phyloP scores from a whole-genome alignment of 495 filamentous ascomycete species.

The Neurospora sp. region DNA sequence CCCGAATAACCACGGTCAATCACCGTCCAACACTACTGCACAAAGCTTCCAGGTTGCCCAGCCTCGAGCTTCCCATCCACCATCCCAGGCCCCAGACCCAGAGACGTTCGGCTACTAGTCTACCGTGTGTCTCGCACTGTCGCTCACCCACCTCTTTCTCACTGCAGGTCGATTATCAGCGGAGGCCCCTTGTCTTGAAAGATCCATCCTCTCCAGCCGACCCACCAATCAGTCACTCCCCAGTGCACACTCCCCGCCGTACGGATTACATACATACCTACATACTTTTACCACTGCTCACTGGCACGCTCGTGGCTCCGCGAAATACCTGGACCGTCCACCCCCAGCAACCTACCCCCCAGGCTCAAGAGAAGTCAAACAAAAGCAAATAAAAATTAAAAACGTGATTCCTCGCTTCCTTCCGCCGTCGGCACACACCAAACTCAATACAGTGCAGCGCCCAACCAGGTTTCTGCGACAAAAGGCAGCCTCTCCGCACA shows the following conservation, averaged over 20 bases:
- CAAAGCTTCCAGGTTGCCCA: background rate
- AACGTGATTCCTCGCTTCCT: slow-evolving; percentile 36
- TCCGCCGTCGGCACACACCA: slow-evolving; percentile 35
- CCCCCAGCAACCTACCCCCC: slow-evolving; percentile 4
- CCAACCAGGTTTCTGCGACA: slow-evolving; percentile 45
- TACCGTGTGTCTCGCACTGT: background rate
- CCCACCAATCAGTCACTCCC: background rate
- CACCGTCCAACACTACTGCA: background rate
- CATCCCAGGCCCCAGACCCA: background rate
- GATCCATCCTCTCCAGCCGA: background rate
- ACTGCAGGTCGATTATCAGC: background rate
- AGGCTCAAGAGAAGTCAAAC: slow-evolving; percentile 8
- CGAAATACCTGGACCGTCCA: slow-evolving; percentile 18
- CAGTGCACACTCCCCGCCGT: background rate
- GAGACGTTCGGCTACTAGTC: background rate
- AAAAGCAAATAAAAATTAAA: slow-evolving; percentile 32
- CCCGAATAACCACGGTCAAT: background rate
- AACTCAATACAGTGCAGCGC: slow-evolving; percentile 43
- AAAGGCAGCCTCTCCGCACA: slow-evolving; percentile 42
- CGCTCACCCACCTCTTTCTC: background rate
- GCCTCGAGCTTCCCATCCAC: background rate
- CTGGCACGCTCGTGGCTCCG: slow-evolving; percentile 9
- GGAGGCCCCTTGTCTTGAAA: background rate
- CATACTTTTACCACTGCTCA: background rate
- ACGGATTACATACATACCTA: background rate